Evolutionary conservation across 805 yeast species (phyloP), one percentile per base, ranked within the genome.

Genomic region (Yamadazyma insecticola): DNA sequence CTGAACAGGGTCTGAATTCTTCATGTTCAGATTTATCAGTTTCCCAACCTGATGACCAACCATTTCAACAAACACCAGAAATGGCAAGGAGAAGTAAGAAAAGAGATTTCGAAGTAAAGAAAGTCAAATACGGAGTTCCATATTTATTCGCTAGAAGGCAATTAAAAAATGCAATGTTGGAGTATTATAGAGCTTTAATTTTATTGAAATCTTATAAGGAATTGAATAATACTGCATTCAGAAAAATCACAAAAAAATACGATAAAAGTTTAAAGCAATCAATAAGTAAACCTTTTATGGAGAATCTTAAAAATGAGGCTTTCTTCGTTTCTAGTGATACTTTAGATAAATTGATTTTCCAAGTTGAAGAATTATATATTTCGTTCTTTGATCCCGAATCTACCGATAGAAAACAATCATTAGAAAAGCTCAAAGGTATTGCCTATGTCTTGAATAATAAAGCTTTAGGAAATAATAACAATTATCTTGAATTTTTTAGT

Each of bases 211-310:
- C 85, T 1, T 92, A 78, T 53, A 69, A 85, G 42, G 65, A 79
- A 28, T 56, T 89, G 44, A 92, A 92, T 56, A 69, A 88, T 18
- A 88, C 95, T 0, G 98, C 94, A 0, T 77, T 89, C 47, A 72
- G 96, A 31, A 92, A 92, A 48, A 78, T 92, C 47, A 68, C 87
- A 36, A 92, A 92, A 51, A 92, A 92, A 54, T 89, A 76, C 51
- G 98, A 92, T 57, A 92, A 92, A 48, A 68, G 80, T 4, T 68
- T 79, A 2, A 51, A 62, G 9, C 61, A 74, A 7, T 44, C 61
- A 1, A 43, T 70, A 4, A 62, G 75, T 9, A 53, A 60, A 1
- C 39, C 51, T 3, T 86, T 76, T 48, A 68, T 80, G 76, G 66
- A 64, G 13, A 74, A 72, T 32, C 70, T 84, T 5, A 77, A 78